A percentile compares a stretch with the other conserved stretches of the same genome.
Evolutionary conservation across 2,329 filamentous ascomycete genomes (phyloP).

Genomic region (Fusarium oligoseptatum): DNA sequence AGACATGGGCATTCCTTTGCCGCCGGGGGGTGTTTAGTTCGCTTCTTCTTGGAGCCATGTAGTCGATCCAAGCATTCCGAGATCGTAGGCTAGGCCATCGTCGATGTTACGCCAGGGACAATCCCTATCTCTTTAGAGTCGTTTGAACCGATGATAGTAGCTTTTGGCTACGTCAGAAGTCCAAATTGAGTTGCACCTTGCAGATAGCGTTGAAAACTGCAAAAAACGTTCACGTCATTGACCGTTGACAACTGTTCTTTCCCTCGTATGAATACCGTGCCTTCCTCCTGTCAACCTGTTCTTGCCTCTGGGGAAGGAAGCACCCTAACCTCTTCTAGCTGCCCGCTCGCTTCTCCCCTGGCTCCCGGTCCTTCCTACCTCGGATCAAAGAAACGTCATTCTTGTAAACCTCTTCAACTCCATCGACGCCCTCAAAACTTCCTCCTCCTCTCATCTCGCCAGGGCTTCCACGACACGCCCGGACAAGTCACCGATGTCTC

Average conservation of each 20-base stretch:
- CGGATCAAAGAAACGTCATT: constrained; percentile 5
- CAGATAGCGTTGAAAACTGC: constrained; percentile 2
- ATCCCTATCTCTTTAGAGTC: neutral
- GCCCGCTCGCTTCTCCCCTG: neutral
- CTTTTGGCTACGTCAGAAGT: neutral
- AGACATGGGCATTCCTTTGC: neutral
- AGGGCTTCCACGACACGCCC: constrained; percentile 15
- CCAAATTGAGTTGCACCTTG: constrained; percentile 18
- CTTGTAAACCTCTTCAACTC: neutral
- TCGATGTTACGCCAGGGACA: neutral
- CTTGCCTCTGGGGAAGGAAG: neutral
- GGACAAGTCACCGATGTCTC: neutral
- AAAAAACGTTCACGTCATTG: constrained; percentile 13
- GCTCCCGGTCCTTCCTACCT: neutral
- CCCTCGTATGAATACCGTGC: neutral
- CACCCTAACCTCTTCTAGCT: neutral
- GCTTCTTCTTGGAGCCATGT: neutral
- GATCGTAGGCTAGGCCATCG: neutral
- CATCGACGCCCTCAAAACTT: neutral
- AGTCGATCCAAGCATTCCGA: neutral
- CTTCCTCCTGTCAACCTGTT: neutral
- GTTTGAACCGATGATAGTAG: neutral
- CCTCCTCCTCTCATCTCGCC: constrained; percentile 2
- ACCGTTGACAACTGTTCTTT: constrained; percentile 18
- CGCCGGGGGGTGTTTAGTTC: neutral